These are phyloP conservation scores for Saitozyma podzolica DNA, from an alignment of 768 basidiomycete genomes.

Conservation along the genomic window DNA sequence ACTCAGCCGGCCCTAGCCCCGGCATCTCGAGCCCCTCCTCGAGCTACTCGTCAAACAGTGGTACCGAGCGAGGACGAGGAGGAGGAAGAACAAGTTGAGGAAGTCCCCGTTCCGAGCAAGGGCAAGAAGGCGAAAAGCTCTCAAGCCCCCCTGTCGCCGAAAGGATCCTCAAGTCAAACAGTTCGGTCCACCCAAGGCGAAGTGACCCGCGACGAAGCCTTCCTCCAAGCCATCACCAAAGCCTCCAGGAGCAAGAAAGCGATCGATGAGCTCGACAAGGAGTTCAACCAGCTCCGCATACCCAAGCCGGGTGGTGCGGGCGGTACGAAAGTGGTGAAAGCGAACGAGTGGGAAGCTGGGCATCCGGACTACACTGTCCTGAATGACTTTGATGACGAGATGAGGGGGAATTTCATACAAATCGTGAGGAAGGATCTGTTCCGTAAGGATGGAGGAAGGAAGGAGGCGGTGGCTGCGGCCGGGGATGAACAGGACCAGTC, in stretches of 20 bases:
- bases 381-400: conserved; percentile 43
- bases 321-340: conserved; percentile 15
- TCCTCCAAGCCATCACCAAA: conserved; percentile 43
- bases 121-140: not conserved
- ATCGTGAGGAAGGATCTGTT: conserved; percentile 48
- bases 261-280: conserved; percentile 48
- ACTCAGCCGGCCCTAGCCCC: not conserved
- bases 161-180: too few species aligned
- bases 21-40: conserved; percentile 16
- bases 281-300: conserved; percentile 49
- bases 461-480: conserved; percentile 7
- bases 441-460: conserved; percentile 41
- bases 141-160: not conserved
- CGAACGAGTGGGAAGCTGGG: conserved; percentile 5
- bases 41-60: not conserved
- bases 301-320: conserved; percentile 24
- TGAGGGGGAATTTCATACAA: conserved; percentile 50
- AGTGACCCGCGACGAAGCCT: conserved; percentile 37
- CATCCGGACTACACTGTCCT: conserved; percentile 40
- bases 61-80: conserved; percentile 6
- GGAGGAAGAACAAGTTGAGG: conserved; percentile 17
- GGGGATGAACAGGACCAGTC: not conserved
- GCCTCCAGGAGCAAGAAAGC: conserved; percentile 40
- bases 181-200: not conserved
- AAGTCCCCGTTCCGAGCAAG: conserved; percentile 5